Evolutionary conservation across 2,329 filamentous ascomycete species (phyloP).

Genomic region (Graphiopsis chlorocephala): DNA sequence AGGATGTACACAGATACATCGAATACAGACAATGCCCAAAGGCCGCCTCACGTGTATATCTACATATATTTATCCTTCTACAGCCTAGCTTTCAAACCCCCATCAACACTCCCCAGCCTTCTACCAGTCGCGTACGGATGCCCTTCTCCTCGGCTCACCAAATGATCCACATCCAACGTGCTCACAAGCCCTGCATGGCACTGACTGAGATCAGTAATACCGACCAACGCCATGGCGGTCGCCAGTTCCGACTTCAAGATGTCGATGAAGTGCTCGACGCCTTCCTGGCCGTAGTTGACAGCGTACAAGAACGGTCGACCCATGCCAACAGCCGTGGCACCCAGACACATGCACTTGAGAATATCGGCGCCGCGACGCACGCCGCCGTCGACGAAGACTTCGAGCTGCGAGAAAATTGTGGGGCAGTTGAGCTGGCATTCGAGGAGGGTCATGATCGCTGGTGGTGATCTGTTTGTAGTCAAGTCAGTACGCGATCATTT

Average conservation of each 20-base stretch:
- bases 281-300: slow-evolving; percentile 53
- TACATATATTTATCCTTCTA: background rate
- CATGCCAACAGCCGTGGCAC: slow-evolving; percentile 49
- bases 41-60: background rate
- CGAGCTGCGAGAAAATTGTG: slow-evolving; percentile 57
- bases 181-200: slow-evolving; percentile 60
- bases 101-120: slow-evolving; percentile 15
- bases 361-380: slow-evolving; percentile 53
- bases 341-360: slow-evolving; percentile 52
- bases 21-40: background rate
- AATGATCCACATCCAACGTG: slow-evolving; percentile 47
- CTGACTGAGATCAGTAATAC: slow-evolving; percentile 58
- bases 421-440: slow-evolving; percentile 63
- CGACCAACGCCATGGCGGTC: slow-evolving; percentile 64
- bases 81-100: slow-evolving; percentile 4
- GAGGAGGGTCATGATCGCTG: slow-evolving; percentile 58
- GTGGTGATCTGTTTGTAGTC: slow-evolving; percentile 43
- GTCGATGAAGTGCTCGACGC: slow-evolving; percentile 45
- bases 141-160: slow-evolving; percentile 39
- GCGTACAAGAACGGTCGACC: slow-evolving; percentile 60
- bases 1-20: background rate
- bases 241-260: slow-evolving; percentile 51
- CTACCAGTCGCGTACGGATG: slow-evolving; percentile 27
- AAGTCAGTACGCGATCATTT: slow-evolving; percentile 25
- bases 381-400: slow-evolving; percentile 59